Percentiles rank a stretch among this genome's conserved stretches.
Evolutionary conservation across 2,329 filamentous ascomycete genomes (phyloP).

Genomic region (Fonsecaea erecta): DNA sequence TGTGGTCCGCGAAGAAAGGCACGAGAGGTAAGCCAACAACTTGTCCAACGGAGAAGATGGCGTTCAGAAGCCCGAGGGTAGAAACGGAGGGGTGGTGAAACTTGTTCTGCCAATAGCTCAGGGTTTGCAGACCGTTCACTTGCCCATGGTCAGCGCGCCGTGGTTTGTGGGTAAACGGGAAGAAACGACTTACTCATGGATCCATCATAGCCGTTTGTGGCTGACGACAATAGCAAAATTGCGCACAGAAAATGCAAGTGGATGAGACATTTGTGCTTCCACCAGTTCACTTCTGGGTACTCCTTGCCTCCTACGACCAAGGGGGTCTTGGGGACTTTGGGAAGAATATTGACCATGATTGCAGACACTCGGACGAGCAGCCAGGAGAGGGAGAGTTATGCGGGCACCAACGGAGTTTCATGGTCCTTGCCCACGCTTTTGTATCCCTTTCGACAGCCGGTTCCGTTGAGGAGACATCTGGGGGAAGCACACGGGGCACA

Average conservation of each 20-base stretch:
- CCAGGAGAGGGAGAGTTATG: neutral
- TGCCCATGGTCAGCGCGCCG: neutral
- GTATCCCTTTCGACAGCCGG: neutral
- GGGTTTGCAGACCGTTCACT: slow-evolving; percentile 27
- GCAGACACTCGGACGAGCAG: neutral
- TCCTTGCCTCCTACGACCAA: slow-evolving; percentile 14
- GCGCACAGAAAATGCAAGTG: slow-evolving; percentile 54
- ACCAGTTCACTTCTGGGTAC: slow-evolving; percentile 20
- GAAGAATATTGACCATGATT: slow-evolving; percentile 7
- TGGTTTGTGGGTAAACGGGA: neutral
- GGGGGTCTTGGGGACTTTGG: neutral
- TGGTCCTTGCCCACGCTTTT: slow-evolving; percentile 5
- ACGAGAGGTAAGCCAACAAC: slow-evolving; percentile 51
- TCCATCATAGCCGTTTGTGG: slow-evolving; percentile 39
- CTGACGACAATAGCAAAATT: slow-evolving; percentile 64
- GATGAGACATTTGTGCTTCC: slow-evolving; percentile 15
- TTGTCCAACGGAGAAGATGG: slow-evolving; percentile 49
- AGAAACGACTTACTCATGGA: slow-evolving; percentile 16
- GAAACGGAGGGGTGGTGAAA: slow-evolving; percentile 45
- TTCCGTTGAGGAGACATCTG: slow-evolving; percentile 4
- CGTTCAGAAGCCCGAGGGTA: slow-evolving; percentile 50
- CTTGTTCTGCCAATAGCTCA: slow-evolving; percentile 26
- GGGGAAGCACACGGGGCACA: neutral
- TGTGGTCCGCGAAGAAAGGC: slow-evolving; percentile 53
- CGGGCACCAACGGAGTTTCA: neutral